A percentile compares a stretch with the other conserved stretches of the same genome.
Conservation (phyloP, 345 rosid genomes). For the Gossypium longicalyx region DNA sequence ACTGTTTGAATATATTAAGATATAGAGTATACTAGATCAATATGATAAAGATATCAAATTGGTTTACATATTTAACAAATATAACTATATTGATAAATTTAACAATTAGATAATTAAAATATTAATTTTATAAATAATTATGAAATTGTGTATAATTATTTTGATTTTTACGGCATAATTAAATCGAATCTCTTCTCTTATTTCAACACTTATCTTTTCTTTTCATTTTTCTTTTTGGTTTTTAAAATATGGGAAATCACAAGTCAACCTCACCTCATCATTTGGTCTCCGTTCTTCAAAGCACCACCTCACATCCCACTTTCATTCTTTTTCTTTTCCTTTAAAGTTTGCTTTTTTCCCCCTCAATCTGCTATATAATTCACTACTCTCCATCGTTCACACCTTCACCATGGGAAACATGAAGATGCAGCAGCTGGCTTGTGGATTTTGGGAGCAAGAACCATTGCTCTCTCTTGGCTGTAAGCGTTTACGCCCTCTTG, state of each 20-base stretch:
- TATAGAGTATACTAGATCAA: too few relatives aligned
- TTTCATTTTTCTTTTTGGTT: background rate
- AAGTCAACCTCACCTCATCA: constrained; percentile 98
- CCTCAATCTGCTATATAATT: constrained; percentile 41
- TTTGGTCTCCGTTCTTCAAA: constrained; percentile 79
- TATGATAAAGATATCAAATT: too few relatives aligned
- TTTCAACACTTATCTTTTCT: constrained; percentile 5
- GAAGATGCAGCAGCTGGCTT: constrained; percentile 81
- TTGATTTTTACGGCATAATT: too few relatives aligned
- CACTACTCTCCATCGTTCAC: constrained; percentile 27
- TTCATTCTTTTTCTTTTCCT: constrained; percentile 17
- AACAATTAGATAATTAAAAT: too few relatives aligned
- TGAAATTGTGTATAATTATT: too few relatives aligned
- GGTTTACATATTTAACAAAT: too few relatives aligned
- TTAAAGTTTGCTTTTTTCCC: background rate
- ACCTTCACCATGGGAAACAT: constrained; percentile 58
- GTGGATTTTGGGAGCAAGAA: constrained; percentile 67
- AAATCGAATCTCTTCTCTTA: background rate
- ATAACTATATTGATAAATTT: too few relatives aligned
- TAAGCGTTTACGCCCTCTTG: constrained; percentile 90
- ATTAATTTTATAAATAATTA: too few relatives aligned
- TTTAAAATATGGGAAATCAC: constrained; percentile 29
- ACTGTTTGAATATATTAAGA: too few relatives aligned
- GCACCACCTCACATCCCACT: constrained; percentile 51
- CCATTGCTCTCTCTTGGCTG: constrained; percentile 77